Evolutionary conservation across 2,329 filamentous ascomycete species (phyloP).

Genomic region (Sporothrix sp.): DNA sequence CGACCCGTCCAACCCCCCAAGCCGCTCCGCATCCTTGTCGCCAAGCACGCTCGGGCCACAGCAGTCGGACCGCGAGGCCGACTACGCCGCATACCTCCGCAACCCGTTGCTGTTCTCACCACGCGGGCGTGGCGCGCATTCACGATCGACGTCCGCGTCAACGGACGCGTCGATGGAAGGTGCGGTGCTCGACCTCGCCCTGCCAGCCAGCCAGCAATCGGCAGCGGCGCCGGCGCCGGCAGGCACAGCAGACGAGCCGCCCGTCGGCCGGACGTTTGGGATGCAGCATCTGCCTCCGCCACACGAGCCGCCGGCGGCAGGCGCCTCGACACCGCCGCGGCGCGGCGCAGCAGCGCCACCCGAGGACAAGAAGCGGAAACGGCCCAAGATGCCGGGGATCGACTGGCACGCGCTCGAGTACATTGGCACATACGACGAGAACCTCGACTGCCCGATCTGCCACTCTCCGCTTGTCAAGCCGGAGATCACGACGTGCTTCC

Average conservation of each 20-base stretch:
- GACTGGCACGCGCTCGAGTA: conserved; percentile 28
- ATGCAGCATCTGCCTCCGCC: too few species aligned
- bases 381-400: conserved; percentile 16
- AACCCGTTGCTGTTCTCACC: not conserved
- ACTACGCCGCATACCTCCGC: not conserved
- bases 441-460: conserved; percentile 36
- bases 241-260: not conserved
- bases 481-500: conserved; percentile 51
- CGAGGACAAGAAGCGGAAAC: too few species aligned
- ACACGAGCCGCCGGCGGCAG: too few species aligned
- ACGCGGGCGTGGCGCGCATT: too few species aligned
- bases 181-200: too few species aligned
- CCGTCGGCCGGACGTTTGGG: not conserved
- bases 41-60: not conserved
- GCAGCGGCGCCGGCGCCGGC: not conserved
- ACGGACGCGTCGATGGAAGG: not conserved
- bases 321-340: too few species aligned
- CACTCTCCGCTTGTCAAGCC: conserved; percentile 51
- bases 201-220: too few species aligned
- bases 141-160: not conserved
- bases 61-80: not conserved
- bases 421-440: conserved; percentile 25
- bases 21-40: not conserved
- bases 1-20: too few species aligned
- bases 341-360: too few species aligned